Evolutionary conservation across 2,329 filamentous ascomycete species (phyloP), one percentile per base, ranked within the genome.

Genomic region (Stachybotrys echinatus): DNA sequence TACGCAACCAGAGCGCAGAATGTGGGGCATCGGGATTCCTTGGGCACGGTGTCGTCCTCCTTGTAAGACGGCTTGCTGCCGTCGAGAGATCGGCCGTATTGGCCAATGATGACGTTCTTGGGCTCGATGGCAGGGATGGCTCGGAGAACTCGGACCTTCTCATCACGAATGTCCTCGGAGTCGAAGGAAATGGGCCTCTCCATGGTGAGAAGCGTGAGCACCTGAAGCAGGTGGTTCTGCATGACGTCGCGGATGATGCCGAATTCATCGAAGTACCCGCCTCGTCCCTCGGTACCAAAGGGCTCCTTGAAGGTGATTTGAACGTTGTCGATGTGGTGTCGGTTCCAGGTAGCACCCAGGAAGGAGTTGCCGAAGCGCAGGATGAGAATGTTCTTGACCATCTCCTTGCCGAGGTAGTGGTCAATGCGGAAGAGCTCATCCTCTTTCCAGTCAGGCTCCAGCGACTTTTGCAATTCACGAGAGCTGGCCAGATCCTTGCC

Each of bases 231-330:
- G 74, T 99, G 94, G 80, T 99, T 99, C 76, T 99, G 94, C 94
- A 99, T 97, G 60, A 99, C 94, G 77, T 99, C 95, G 67, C 95
- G 91, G 64, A 99, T 91, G 71, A 99, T 99, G 65, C 94, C 95
- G 63, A 99, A 99, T 75, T 99, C 94, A 67, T 99, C 95, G 67
- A 99, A 99, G 77, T 99, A 99, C 50, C 94, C 94, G 56, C 95
- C 94, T 66, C 94, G 89, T 49, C 94, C 95, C 71, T 99, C 94
- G 20, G 94, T 99, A 61, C 94, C 95, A 65, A 99, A 99, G 7
- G 94, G 94, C 76, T 99, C 94, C 79, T 99, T 99, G 81, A 99
- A 99, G 45, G 94, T 90, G 67, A 99, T 97, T 77, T 97, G 94
- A 46, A 99, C 88, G 64, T 96, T 99, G 76, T 97, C 94, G 75